These are phyloP conservation scores for Backusella liffmaniae DNA, from an alignment of 192 early-diverging fungal genomes.

Conservation along the genomic window DNA sequence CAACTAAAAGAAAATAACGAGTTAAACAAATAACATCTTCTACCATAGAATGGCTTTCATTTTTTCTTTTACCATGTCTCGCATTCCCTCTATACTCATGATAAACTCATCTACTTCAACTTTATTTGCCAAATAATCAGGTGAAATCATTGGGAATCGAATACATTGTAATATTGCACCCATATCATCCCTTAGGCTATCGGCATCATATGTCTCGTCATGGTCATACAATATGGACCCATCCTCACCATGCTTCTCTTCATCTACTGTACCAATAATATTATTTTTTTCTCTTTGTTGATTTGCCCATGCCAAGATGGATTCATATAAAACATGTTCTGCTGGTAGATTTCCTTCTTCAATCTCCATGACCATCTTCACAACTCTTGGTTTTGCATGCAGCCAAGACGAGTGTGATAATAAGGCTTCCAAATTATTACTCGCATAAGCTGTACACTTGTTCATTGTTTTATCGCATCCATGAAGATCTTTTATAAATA, in stretches of 20 bases:
- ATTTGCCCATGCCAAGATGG: not conserved
- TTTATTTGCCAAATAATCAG: constrained; percentile 25
- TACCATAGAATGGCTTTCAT: too few relatives aligned
- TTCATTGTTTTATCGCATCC: constrained; percentile 23
- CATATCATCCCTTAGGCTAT: not conserved
- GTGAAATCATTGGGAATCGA: constrained; percentile 35
- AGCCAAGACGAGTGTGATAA: constrained; percentile 27
- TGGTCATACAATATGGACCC: not conserved
- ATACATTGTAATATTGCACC: constrained; percentile 32
- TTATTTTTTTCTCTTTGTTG: not conserved
- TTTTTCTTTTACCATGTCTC: constrained; percentile 27
- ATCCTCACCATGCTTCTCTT: not conserved
- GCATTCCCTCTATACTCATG: constrained; percentile 33
- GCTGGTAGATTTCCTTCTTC: constrained; percentile 26
- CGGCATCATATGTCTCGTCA: not conserved
- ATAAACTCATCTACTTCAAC: constrained; percentile 27
- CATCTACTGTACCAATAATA: not conserved
- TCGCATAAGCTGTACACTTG: constrained; percentile 28
- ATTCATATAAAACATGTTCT: constrained; percentile 34
- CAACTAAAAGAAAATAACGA: not conserved
- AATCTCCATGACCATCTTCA: constrained; percentile 26
- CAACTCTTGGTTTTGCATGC: constrained; percentile 26
- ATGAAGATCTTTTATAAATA: constrained; percentile 22
- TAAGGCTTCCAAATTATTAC: constrained; percentile 14
- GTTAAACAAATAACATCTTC: too few relatives aligned